phyloP scores from a whole-genome alignment of 192 early-diverging fungal genomes.

The Dispira simplex region DNA sequence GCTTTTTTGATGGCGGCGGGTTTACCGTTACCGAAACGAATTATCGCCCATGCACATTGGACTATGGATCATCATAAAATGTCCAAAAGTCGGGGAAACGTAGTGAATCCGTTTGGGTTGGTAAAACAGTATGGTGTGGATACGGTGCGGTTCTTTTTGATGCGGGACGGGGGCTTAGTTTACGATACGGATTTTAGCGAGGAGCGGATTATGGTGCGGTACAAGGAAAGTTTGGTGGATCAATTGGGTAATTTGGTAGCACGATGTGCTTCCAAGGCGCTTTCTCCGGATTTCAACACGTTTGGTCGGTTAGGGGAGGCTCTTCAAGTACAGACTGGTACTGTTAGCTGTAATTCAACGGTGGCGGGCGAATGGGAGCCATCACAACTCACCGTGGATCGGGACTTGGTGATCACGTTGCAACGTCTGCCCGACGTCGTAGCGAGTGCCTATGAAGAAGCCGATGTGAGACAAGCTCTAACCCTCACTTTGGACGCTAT shows the following conservation, averaged over 20 bases:
- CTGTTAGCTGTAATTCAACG: too few relatives aligned
- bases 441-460: conserved; percentile 28
- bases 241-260: conserved; percentile 74
- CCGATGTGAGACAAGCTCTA: conserved; percentile 46
- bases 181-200: conserved; percentile 74
- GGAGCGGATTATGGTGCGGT: conserved; percentile 43
- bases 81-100: conserved; percentile 91
- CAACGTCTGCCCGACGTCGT: conserved; percentile 11
- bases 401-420: not conserved
- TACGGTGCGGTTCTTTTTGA: conserved; percentile 74
- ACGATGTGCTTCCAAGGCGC: conserved; percentile 37
- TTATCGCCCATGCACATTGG: conserved; percentile 93
- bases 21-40: conserved; percentile 56
- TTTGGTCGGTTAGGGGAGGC: conserved; percentile 16
- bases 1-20: conserved; percentile 84
- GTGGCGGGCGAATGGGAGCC: not conserved
- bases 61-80: conserved; percentile 80
- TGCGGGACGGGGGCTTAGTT: conserved; percentile 77
- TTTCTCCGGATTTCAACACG: conserved; percentile 15
- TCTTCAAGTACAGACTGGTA: not conserved
- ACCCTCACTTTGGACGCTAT: conserved; percentile 44
- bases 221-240: conserved; percentile 62
- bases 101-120: conserved; percentile 65
- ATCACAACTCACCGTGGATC: not conserved
- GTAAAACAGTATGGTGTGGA: conserved; percentile 69